Percentiles rank a stretch among this genome's conserved stretches.
These are phyloP conservation scores for Conringia planisiliqua DNA, from an alignment of 345 rosid genomes.

Conservation along the genomic window DNA sequence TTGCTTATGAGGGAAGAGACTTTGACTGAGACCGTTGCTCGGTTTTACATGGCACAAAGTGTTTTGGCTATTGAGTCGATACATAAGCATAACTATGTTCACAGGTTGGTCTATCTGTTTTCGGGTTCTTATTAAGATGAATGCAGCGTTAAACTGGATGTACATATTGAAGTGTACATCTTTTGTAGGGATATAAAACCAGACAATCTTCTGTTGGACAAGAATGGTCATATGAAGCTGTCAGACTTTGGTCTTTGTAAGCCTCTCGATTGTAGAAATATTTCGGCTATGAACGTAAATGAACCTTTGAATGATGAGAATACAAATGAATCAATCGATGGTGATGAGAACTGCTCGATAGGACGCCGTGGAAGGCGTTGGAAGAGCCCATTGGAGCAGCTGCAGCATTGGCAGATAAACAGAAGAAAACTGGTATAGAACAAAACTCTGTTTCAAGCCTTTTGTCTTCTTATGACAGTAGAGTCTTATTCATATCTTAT, in stretches of 20 bases:
- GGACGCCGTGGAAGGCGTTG: conserved; percentile 61
- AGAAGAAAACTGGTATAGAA: conserved; percentile 72
- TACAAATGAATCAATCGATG: conserved; percentile 62
- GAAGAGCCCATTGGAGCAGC: conserved; percentile 80
- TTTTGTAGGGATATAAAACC: conserved; percentile 90
- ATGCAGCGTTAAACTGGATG: neutral
- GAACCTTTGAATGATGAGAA: conserved; percentile 67
- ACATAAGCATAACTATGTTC: conserved; percentile 87
- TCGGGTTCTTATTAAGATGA: neutral
- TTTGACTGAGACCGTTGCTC: conserved; percentile 86
- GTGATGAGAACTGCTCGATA: conserved; percentile 48
- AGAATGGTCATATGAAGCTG: conserved; percentile 85
- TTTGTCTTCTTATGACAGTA: neutral
- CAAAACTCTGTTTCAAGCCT: conserved; percentile 8
- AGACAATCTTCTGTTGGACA: conserved; percentile 87
- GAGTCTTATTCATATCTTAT: neutral
- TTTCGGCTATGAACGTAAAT: conserved; percentile 67
- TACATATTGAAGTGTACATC: conserved; percentile 9
- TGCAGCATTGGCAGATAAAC: conserved; percentile 89
- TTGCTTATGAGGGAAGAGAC: conserved; percentile 92
- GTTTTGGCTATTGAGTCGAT: conserved; percentile 91
- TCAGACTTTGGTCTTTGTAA: conserved; percentile 99
- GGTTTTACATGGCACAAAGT: conserved; percentile 86
- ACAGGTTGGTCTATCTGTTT: conserved; percentile 52
- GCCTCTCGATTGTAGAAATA: conserved; percentile 79